Conservation (phyloP, 805 yeast genomes). For the Tetrapisispora fleetii region DNA sequence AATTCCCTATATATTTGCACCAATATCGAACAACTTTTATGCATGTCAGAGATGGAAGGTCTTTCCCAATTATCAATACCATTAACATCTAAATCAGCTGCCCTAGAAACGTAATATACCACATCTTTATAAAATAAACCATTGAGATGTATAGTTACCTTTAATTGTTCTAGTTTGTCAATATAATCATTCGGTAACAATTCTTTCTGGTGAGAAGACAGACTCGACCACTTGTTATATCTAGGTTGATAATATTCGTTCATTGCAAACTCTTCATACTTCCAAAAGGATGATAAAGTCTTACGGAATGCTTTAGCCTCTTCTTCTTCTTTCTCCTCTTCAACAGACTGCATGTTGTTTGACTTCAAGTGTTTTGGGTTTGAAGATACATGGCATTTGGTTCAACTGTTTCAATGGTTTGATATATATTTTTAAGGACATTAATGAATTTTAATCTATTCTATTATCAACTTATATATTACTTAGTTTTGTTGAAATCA, state of each 20-base stretch:
- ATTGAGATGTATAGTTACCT: slow-evolving; percentile 19
- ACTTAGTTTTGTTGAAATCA: too few relatives aligned
- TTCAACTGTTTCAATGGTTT: too few relatives aligned
- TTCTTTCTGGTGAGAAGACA: slow-evolving; percentile 32
- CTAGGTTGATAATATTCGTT: slow-evolving; percentile 17
- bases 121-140: slow-evolving; percentile 4
- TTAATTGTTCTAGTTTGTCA: slow-evolving; percentile 30
- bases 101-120: not conserved
- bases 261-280: slow-evolving; percentile 6
- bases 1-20: slow-evolving; percentile 47
- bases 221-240: slow-evolving; percentile 24
- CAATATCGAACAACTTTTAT: slow-evolving; percentile 45
- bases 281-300: not conserved
- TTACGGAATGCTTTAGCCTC: not conserved
- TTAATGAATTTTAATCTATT: too few relatives aligned
- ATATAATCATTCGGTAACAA: slow-evolving; percentile 39
- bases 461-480: too few relatives aligned
- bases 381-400: too few relatives aligned
- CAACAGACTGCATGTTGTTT: not conserved
- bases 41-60: slow-evolving; percentile 18
- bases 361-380: too few relatives aligned
- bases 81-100: not conserved
- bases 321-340: not conserved
- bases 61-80: not conserved
- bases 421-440: too few relatives aligned